Evolutionary conservation across 768 basidiomycete species (phyloP).

Genomic region (Pleurotus ostreatus): DNA sequence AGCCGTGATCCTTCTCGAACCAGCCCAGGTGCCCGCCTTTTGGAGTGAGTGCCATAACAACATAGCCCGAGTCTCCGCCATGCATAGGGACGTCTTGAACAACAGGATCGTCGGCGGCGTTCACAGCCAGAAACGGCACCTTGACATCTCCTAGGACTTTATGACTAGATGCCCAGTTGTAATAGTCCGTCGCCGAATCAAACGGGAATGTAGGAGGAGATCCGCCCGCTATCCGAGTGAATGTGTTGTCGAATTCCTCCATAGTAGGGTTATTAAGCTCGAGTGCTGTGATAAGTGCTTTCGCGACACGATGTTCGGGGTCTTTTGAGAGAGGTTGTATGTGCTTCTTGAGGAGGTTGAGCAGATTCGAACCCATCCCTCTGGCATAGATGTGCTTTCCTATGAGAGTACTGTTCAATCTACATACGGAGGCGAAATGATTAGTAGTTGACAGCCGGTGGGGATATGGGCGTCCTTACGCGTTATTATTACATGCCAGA

Average conservation of each 20-base stretch:
- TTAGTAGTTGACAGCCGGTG: constrained; percentile 12
- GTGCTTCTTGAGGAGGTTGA: constrained; percentile 53
- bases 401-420: constrained; percentile 51
- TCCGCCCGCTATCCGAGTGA: constrained; percentile 71
- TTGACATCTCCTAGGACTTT: constrained; percentile 51
- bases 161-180: constrained; percentile 56
- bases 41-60: constrained; percentile 57
- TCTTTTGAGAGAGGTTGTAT: constrained; percentile 40
- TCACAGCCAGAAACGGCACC: constrained; percentile 74
- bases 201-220: constrained; percentile 52
- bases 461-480: constrained; percentile 28
- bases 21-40: constrained; percentile 81
- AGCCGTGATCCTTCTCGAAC: constrained; percentile 52
- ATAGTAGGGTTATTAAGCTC: constrained; percentile 51
- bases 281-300: constrained; percentile 41
- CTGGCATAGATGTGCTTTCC: constrained; percentile 68
- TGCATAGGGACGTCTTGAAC: constrained; percentile 60
- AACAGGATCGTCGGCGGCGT: constrained; percentile 76
- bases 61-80: constrained; percentile 46
- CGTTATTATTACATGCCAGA: constrained; percentile 42
- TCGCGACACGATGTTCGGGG: constrained; percentile 46
- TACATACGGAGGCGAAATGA: constrained; percentile 20
- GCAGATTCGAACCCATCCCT: constrained; percentile 75
- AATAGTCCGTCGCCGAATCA: constrained; percentile 41
- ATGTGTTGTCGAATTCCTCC: constrained; percentile 53